phyloP scores from a whole-genome alignment of 225 moss, liverwort and hornwort genomes.

The Polytrichum commune region DNA sequence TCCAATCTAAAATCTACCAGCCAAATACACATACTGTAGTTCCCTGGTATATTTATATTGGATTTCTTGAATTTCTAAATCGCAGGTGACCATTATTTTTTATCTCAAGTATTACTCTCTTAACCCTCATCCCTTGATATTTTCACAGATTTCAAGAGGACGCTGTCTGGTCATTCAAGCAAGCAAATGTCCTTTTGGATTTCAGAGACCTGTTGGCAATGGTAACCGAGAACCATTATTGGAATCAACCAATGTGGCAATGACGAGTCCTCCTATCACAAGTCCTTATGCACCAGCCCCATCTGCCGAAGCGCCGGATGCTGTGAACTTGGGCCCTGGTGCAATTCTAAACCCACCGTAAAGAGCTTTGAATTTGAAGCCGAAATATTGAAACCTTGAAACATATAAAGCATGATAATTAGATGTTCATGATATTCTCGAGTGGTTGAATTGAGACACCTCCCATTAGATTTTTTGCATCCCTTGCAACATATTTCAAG shows the following conservation, averaged over 20 bases:
- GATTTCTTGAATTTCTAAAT: too few relatives aligned
- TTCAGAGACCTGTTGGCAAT: conserved; percentile 36
- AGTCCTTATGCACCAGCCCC: conserved; percentile 64
- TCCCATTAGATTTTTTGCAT: neutral
- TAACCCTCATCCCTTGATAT: too few relatives aligned
- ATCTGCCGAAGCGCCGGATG: conserved; percentile 44
- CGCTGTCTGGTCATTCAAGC: conserved; percentile 23
- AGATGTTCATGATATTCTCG: too few relatives aligned
- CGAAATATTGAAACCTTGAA: neutral
- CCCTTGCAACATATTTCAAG: too few relatives aligned
- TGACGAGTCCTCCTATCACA: conserved; percentile 19
- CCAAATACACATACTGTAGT: neutral
- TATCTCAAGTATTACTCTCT: too few relatives aligned
- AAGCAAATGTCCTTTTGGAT: conserved; percentile 65
- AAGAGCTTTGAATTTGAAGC: neutral
- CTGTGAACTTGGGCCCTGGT: conserved; percentile 66
- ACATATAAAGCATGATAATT: too few relatives aligned
- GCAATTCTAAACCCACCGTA: conserved; percentile 1
- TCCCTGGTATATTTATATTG: too few relatives aligned
- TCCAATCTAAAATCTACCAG: neutral
- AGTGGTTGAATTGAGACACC: neutral
- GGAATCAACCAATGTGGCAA: conserved; percentile 28
- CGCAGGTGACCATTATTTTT: too few relatives aligned
- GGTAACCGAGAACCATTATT: conserved; percentile 22
- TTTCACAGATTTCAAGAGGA: conserved; percentile 22